Evolutionary conservation across 83 land plant genomes (phyloP), one percentile per base, ranked within the genome.

Genomic region (Picea engelmannii): DNA sequence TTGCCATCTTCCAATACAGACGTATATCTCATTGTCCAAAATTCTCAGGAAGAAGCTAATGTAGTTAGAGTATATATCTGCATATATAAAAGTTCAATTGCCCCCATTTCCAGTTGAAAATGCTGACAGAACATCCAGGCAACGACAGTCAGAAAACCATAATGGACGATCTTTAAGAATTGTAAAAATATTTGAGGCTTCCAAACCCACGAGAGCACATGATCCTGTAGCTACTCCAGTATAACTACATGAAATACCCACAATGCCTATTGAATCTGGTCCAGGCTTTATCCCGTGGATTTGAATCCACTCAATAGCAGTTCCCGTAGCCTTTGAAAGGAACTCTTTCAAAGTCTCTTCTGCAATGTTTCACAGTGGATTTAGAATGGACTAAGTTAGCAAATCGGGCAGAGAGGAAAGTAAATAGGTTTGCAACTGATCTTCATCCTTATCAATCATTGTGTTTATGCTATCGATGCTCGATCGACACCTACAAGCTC

Each of bases 211-310:
- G 76, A 95, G 92, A 73, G 96, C 96, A 80, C 98, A 95, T 16
- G 96, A 96, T 83, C 98, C 92, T 31, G 31, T 1, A 31, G 1
- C 31, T 31, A 31, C 0, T 31, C 31, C 1, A 31, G 31, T 31
- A 31, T 1, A 31, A 31, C 31, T 31, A 31, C 31, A 31, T 31
- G 31, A 31, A 31, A 31, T 31, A 31, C 31, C 31, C 31, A 31
- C 31, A 31, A 31, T 31, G 31, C 31, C 31, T 31, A 31, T 31
- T 31, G 31, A 31, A 91, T 95, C 98, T 91, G 96, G 96, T 93
- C 98, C 98, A 95, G 96, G 98, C 96, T 94, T 94, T 95, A 94
- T 94, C 88, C 96, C 95, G 92, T 89, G 95, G 93, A 94, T 86
- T 89, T 92, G 96, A 83, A 94, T 90, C 96, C 96, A 94, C 88